Evolutionary conservation across 257 asterid genomes (phyloP).

Genomic region (Plantago major): DNA sequence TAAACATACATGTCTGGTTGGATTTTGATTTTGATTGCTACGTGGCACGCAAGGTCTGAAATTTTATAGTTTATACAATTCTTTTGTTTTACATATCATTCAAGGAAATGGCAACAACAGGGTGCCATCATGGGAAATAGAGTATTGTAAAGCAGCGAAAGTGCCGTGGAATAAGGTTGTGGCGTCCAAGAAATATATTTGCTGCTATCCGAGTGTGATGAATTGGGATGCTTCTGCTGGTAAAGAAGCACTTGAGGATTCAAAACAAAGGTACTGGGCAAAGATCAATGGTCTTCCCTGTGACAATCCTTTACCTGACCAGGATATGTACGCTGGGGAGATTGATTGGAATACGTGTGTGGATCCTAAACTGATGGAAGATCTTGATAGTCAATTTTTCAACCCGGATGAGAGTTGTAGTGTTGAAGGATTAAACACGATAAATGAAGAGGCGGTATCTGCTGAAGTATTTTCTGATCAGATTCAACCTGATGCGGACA

Average conservation of each 20-base stretch:
- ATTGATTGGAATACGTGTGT: conserved; percentile 71
- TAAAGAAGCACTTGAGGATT: conserved; percentile 59
- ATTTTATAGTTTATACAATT: no score
- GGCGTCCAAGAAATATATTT: conserved; percentile 62
- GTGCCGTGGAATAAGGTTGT: conserved; percentile 71
- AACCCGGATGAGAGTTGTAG: conserved; percentile 50
- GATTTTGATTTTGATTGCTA: no score
- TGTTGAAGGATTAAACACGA: conserved; percentile 26
- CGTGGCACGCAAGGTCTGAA: no score
- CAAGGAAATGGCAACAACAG: conserved; percentile 34
- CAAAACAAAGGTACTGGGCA: conserved; percentile 73
- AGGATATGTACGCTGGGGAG: conserved; percentile 51
- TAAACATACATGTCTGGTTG: no score
- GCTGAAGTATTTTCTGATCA: conserved; percentile 21
- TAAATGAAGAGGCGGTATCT: conserved; percentile 25
- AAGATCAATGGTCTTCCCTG: conserved; percentile 46
- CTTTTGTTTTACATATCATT: not conserved
- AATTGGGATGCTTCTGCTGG: conserved; percentile 85
- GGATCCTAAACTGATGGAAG: conserved; percentile 64
- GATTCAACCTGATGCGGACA: conserved; percentile 24
- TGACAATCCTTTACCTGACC: conserved; percentile 59
- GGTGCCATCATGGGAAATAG: conserved; percentile 77
- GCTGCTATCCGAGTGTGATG: conserved; percentile 57
- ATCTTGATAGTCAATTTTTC: conserved; percentile 53
- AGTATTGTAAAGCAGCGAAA: conserved; percentile 56